phyloP scores from a whole-genome alignment of 805 yeast genomes.

The Naumovozyma baii region DNA sequence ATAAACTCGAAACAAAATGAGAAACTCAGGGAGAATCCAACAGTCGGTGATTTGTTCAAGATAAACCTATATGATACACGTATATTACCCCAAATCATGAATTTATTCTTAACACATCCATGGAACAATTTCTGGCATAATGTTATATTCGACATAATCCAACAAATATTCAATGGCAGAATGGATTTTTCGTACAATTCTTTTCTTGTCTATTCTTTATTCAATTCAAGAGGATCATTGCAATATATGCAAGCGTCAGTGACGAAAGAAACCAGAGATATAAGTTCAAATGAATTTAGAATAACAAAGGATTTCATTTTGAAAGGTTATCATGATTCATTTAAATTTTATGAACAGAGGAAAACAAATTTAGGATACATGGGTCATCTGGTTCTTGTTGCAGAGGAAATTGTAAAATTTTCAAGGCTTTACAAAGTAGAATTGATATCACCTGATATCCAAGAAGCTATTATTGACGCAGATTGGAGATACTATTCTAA shows the following conservation, averaged over 20 bases:
- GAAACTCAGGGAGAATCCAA: constrained; percentile 45
- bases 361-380: constrained; percentile 78
- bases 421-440: constrained; percentile 32
- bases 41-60: constrained; percentile 80
- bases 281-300: too few species aligned
- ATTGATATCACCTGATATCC: constrained; percentile 24
- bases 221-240: constrained; percentile 11
- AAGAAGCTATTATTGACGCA: constrained; percentile 13
- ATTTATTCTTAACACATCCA: constrained; percentile 72
- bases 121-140: constrained; percentile 96
- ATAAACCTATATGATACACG: constrained; percentile 67
- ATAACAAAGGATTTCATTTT: constrained; percentile 48
- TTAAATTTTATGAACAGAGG: constrained; percentile 46
- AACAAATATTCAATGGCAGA: constrained; percentile 82
- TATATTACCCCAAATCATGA: constrained; percentile 53
- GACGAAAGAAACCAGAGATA: constrained; percentile 36
- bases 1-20: constrained; percentile 31
- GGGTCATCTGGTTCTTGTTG: constrained; percentile 88
- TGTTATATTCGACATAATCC: constrained; percentile 90
- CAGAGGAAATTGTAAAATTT: constrained; percentile 92
- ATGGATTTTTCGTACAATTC: constrained; percentile 78
- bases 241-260: constrained; percentile 4
- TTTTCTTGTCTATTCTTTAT: constrained; percentile 40
- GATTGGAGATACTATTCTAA: constrained; percentile 25
- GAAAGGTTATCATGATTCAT: constrained; percentile 50